Evolutionary conservation across 257 asterid species (phyloP), one percentile per base, ranked within the genome.

Genomic region (Solanum chiquidenum): DNA sequence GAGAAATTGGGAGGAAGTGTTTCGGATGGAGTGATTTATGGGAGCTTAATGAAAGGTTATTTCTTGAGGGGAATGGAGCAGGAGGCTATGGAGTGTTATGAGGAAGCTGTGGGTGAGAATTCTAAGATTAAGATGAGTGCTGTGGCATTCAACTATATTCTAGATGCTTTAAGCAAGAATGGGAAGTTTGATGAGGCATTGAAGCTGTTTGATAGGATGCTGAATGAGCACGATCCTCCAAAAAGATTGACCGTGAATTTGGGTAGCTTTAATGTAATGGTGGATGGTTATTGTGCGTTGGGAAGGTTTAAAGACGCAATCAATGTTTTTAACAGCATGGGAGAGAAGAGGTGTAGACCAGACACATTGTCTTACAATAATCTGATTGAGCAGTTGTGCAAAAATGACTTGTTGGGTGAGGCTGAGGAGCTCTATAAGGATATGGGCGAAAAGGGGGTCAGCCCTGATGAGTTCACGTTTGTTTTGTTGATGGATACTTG

Each of bases 1-100:
- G 94, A 92, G 91, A 95, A 95, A 88, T 35, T 92, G 86, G 98
- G 96, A 55, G 91, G 90, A 27, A 90, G 84, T n/a, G 89, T 95
- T 33, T 83, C 89, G 38, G 98, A 94, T 90, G 98, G 98, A 38
- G 95, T 94, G 83, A 87, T 95, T 75, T 94, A 93, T 66, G 99
- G 99, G 86, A 94, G 93, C 89, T 92, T 97, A 90, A 94, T 97
- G 96, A 95, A 95, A 91, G 98, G 98, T 1, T 94, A 94, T 90
- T 95, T 95, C 85, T 92, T 97, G 93, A 95, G 93, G 89, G 96
- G 93, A 73, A 94, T 94, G 98, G 99, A 95, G 90, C 85, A 92
- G 5, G 98, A 93, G 88, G 98, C 98, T 0, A 93, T 95, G 98
- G 95, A 95, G 83, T 88, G 95, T 90, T 97, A 90, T 77, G 89